Conservation (phyloP, 2,329 filamentous ascomycete genomes). For the Lasiodiplodia citricola region DNA sequence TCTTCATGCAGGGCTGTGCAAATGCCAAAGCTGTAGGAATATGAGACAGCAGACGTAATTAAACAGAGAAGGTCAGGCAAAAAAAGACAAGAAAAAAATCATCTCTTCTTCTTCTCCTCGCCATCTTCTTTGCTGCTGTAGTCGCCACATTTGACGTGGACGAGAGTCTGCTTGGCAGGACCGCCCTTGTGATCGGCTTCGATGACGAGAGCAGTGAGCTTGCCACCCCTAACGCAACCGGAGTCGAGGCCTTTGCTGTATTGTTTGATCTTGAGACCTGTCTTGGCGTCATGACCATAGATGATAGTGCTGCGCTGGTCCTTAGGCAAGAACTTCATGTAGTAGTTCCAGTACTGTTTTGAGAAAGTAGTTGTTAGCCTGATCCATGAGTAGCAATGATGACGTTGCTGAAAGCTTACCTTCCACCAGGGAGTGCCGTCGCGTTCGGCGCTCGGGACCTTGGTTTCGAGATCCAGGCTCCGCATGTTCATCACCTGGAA, state of each 20-base stretch:
- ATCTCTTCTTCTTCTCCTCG: neutral
- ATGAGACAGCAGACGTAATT: neutral
- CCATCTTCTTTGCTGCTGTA: constrained; percentile 31
- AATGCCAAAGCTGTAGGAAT: too few species aligned
- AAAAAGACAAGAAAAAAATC: neutral
- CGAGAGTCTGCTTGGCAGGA: constrained; percentile 28
- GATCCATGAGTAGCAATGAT: neutral
- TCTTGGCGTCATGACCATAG: constrained; percentile 84
- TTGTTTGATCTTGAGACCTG: constrained; percentile 68
- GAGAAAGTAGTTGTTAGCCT: neutral
- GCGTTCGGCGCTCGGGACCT: constrained; percentile 59
- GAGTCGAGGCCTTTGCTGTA: constrained; percentile 88
- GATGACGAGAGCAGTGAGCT: constrained; percentile 78
- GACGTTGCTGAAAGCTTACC: constrained; percentile 35
- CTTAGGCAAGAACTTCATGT: constrained; percentile 40
- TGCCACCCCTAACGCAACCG: constrained; percentile 76
- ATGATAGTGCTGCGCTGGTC: constrained; percentile 68
- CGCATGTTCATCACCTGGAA: constrained; percentile 92
- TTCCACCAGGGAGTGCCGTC: constrained; percentile 71
- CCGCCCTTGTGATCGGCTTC: constrained; percentile 51
- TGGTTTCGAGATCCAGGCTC: constrained; percentile 69
- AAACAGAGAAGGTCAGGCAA: neutral
- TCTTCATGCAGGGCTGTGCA: too few species aligned
- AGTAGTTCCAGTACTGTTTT: constrained; percentile 55
- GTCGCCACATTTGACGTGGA: constrained; percentile 50